Conservation (phyloP, 2,329 filamentous ascomycete species). For the Talaromyces verruculosus region DNA sequence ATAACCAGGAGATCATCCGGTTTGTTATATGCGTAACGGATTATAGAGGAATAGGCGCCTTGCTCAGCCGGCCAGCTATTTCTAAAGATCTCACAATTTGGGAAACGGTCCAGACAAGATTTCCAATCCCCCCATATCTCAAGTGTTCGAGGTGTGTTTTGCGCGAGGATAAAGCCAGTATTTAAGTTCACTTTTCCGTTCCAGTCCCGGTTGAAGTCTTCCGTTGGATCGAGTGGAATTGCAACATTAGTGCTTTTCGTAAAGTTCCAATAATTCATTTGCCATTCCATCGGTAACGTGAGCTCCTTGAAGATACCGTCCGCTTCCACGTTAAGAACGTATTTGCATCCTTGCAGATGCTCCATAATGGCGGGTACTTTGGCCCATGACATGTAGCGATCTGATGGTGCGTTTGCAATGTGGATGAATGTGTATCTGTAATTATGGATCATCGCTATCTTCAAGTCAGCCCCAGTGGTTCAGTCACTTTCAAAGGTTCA, state of each 20-base stretch:
- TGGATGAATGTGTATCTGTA: slow-evolving; percentile 16
- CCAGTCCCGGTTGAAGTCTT: slow-evolving; percentile 8
- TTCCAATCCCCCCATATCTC: slow-evolving; percentile 16
- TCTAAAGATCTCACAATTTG: not conserved
- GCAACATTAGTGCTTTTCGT: slow-evolving; percentile 10
- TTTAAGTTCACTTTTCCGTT: slow-evolving; percentile 11
- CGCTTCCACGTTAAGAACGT: slow-evolving; percentile 4
- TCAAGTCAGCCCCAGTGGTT: not conserved
- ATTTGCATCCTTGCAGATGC: slow-evolving; percentile 16
- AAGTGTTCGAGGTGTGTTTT: slow-evolving; percentile 12
- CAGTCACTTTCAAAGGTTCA: not conserved
- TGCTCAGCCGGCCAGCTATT: slow-evolving; percentile 14
- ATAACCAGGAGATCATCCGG: slow-evolving; percentile 14
- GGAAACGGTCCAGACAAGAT: slow-evolving; percentile 10
- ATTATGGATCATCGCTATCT: slow-evolving; percentile 11
- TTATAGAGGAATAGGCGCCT: slow-evolving; percentile 17
- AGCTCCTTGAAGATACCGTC: slow-evolving; percentile 14
- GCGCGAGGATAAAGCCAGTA: slow-evolving; percentile 9
- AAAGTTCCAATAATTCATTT: slow-evolving; percentile 16
- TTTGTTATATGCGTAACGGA: slow-evolving; percentile 13
- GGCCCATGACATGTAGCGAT: slow-evolving; percentile 10
- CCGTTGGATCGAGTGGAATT: slow-evolving; percentile 2
- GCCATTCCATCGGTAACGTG: slow-evolving; percentile 13
- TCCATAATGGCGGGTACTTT: slow-evolving; percentile 17
- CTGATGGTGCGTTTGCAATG: slow-evolving; percentile 7